Evolutionary conservation across 169 alveolate genomes (phyloP).

Genomic region (Plasmodium inui): DNA sequence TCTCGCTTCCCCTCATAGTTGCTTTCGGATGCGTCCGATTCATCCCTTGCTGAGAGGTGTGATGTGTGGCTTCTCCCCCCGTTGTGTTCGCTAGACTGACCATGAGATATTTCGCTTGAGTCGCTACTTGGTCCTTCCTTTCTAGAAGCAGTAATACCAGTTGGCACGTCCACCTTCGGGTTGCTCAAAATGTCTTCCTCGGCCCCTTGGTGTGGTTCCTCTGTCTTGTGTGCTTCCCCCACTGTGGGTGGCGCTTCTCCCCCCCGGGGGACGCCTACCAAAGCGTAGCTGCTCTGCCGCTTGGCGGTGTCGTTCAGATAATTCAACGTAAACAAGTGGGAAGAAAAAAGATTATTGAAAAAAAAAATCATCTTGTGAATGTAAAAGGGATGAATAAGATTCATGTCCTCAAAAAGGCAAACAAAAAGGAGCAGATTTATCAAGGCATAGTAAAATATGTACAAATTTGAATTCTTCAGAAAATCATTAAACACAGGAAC

Average conservation of each 20-base stretch:
- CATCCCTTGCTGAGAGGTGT: neutral
- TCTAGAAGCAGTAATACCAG: neutral
- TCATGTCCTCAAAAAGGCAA: constrained; percentile 47
- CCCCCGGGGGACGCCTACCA: neutral
- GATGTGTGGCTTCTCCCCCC: neutral
- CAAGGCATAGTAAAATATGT: constrained; percentile 49
- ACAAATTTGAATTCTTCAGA: constrained; percentile 37
- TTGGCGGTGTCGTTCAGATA: constrained; percentile 52
- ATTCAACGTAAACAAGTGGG: constrained; percentile 56
- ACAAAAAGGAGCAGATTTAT: constrained; percentile 37
- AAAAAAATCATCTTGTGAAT: constrained; percentile 66
- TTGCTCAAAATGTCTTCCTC: neutral
- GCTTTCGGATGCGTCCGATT: neutral
- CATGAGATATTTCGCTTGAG: neutral
- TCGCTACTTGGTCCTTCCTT: neutral
- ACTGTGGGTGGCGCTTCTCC: neutral
- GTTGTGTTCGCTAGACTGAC: neutral
- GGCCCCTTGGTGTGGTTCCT: neutral
- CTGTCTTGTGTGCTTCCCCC: neutral
- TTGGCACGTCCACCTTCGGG: neutral
- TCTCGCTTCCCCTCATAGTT: neutral
- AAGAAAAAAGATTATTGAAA: constrained; percentile 65
- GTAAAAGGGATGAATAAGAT: constrained; percentile 67
- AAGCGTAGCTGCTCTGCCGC: constrained; percentile 37
- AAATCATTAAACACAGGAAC: constrained; percentile 49